These are phyloP conservation scores for Luzula sylvatica DNA, from an alignment of 176 grass and related monocot genomes.

Conservation along the genomic window DNA sequence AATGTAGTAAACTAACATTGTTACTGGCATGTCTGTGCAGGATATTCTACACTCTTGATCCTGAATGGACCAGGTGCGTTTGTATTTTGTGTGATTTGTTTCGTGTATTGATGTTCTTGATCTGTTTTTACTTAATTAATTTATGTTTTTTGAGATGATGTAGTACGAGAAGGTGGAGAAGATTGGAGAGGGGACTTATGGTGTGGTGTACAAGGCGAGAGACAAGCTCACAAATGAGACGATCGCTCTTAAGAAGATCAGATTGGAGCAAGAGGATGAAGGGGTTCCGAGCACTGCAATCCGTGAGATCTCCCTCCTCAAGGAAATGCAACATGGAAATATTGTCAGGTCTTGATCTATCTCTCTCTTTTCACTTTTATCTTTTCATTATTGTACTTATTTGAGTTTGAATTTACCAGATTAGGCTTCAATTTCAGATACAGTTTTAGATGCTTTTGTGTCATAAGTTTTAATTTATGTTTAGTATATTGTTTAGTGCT, in stretches of 20 bases:
- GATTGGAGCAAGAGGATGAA: constrained; percentile 89
- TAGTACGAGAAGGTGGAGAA: constrained; percentile 97
- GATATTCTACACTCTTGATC: neutral
- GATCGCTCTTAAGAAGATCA: constrained; percentile 97
- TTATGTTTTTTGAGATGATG: neutral
- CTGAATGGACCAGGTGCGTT: constrained; percentile 71
- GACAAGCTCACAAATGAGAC: constrained; percentile 75
- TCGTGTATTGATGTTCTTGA: neutral
- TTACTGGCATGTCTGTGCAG: constrained; percentile 10
- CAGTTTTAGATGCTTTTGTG: neutral
- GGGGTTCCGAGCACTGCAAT: constrained; percentile 91
- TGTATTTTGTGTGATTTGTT: constrained; percentile 15
- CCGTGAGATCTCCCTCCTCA: constrained; percentile 91
- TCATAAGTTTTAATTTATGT: neutral
- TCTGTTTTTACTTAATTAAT: neutral
- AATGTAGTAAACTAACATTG: constrained; percentile 5
- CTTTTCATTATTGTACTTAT: neutral
- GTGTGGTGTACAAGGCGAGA: constrained; percentile 90
- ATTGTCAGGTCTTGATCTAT: constrained; percentile 53
- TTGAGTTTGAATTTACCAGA: neutral
- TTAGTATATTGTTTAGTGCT: too few relatives aligned
- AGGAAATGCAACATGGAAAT: constrained; percentile 93
- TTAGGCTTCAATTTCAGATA: too few relatives aligned
- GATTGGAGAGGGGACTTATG: constrained; percentile 95
- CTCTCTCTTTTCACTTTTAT: neutral